A percentile compares a stretch with the other conserved stretches of the same genome.
Evolutionary conservation across 2,329 filamentous ascomycete species (phyloP).

Genomic region (Aspergillus japonicus): DNA sequence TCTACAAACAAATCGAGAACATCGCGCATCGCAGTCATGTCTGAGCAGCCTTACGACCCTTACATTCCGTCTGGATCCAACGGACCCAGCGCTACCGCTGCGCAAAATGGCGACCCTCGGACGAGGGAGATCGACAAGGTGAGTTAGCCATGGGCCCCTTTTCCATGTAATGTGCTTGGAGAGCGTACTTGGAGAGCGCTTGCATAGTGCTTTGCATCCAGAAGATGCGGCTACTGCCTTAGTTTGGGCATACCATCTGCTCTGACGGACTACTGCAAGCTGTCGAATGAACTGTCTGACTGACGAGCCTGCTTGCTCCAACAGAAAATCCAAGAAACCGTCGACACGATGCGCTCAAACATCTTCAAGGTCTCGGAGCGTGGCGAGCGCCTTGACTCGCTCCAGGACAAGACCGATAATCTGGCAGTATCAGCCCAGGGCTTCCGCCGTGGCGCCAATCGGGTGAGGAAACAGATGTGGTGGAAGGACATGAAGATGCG

Average conservation of each 20-base stretch:
- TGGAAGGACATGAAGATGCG: constrained; percentile 99
- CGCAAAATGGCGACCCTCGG: constrained; percentile 59
- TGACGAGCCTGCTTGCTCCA: constrained; percentile 4
- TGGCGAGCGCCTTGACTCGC: constrained; percentile 80
- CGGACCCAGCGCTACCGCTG: constrained; percentile 50
- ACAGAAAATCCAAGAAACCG: constrained; percentile 96
- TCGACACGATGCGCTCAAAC: constrained; percentile 94
- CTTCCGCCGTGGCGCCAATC: constrained; percentile 94
- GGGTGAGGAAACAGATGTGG: constrained; percentile 97
- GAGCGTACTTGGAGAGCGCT: not conserved
- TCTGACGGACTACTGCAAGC: not conserved
- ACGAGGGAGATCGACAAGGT: constrained; percentile 80
- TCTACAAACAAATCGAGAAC: constrained; percentile 12
- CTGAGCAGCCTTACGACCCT: constrained; percentile 75
- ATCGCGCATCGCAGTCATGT: constrained; percentile 45
- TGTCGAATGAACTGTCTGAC: not conserved
- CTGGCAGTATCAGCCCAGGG: constrained; percentile 88
- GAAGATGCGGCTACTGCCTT: not conserved
- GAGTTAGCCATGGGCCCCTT: constrained; percentile 47
- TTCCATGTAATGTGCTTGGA: not conserved
- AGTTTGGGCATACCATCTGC: not conserved
- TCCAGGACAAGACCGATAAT: constrained; percentile 92
- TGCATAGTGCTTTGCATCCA: not conserved
- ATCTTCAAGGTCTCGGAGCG: constrained; percentile 95
- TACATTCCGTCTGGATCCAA: constrained; percentile 73